phyloP scores from a whole-genome alignment of 495 filamentous ascomycete species.

The Trichoderma reesei region DNA sequence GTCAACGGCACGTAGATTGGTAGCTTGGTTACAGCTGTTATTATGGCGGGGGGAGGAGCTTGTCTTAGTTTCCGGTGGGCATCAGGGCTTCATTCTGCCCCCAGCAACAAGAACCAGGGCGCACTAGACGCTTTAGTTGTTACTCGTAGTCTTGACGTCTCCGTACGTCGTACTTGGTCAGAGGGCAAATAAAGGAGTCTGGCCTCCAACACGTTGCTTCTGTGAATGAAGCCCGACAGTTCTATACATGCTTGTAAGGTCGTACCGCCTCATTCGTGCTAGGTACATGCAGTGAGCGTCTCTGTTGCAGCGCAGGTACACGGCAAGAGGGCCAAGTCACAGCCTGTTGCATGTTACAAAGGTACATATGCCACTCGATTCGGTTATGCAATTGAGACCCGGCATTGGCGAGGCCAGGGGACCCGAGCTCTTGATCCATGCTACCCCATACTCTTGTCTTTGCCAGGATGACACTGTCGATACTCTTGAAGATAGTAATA shows the following conservation, averaged over 20 bases:
- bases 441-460: constrained; percentile 2
- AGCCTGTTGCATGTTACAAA: too few relatives aligned
- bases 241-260: too few relatives aligned
- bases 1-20: background rate
- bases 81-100: background rate
- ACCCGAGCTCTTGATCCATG: background rate
- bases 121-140: background rate
- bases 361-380: background rate
- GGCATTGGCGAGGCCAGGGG: background rate
- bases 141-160: too few relatives aligned
- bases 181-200: background rate
- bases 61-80: constrained; percentile 8
- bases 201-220: background rate
- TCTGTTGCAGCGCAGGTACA: too few relatives aligned
- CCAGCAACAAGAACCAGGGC: constrained; percentile 6
- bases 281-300: too few relatives aligned
- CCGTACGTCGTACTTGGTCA: background rate
- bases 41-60: background rate
- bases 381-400: constrained; percentile 1
- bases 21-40: background rate
- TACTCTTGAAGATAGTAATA: background rate
- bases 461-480: background rate
- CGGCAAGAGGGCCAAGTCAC: background rate
- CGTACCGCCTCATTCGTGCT: too few relatives aligned
- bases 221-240: too few relatives aligned